Base-by-base conservation (phyloP, 2,329 filamentous ascomycete species). In the Penicillium sp. region DNA sequence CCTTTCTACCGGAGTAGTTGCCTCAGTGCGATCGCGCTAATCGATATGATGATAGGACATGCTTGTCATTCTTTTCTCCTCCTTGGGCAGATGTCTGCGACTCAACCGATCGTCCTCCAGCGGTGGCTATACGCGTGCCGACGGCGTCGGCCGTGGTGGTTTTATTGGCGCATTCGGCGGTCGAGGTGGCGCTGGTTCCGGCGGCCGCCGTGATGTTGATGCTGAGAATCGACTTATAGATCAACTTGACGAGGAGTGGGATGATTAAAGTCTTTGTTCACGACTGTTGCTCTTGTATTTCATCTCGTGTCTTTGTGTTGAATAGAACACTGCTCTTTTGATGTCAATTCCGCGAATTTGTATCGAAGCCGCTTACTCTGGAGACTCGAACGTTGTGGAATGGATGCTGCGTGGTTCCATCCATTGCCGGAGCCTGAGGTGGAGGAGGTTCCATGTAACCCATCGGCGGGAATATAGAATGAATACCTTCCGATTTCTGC, bases 241-340 rank as follows among this genome's bases (percentile, higher is more conserved):
- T 67, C 89, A 96, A 69, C 76, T 96, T 50, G 93, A 97, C 62
- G 91, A 97, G 68, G 90, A 96, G 66, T 97, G 91, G 91, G 90
- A 96, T 59, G 90, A 95, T 56, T 74, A 49, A 56, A 39, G 4
- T 13, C 18, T 7, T 18, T 18, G 18, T 18, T 18, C 18, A 18
- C 18, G 12, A 34, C 32, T 9, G 32, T 34, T 32, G 29, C 7
- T 32, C 8, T 32, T 32, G 29, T 32, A 32, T 32, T 32, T 32
- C 29, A 11, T 32, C 29, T 32, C 8, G 29, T 32, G 29, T 32
- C 11, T 5, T 32, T 32, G 11, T 11, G 29, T 32, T 32, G 29
- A 32, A 32, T 32, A 32, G 29, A 32, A 7, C 5, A 11, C 8
- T 32, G 3, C 8, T 11, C 11, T 8, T 32, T 32, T 8, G 7